phyloP scores from a whole-genome alignment of 768 basidiomycete species.

The Albatrellus ellisii region DNA sequence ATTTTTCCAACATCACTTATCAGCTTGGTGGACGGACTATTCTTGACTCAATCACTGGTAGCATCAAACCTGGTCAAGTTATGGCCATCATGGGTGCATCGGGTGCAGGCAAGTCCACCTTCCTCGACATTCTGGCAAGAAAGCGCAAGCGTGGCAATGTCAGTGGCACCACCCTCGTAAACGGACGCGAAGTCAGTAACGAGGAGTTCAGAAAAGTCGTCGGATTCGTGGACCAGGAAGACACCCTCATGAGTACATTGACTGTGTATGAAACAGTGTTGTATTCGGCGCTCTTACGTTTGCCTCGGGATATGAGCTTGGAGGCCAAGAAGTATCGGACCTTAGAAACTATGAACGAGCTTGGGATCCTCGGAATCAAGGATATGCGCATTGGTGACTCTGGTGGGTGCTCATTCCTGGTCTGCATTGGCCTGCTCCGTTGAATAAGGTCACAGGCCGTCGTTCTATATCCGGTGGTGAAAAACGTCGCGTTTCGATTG shows the following conservation, averaged over 20 bases:
- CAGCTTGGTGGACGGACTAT: slow-evolving; percentile 52
- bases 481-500: slow-evolving; percentile 92
- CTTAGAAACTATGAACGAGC: slow-evolving; percentile 89
- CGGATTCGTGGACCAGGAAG: slow-evolving; percentile 98
- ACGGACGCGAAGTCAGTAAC: slow-evolving; percentile 67
- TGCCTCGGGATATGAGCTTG: slow-evolving; percentile 90
- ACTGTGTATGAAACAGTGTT: slow-evolving; percentile 97
- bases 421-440: neutral
- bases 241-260: slow-evolving; percentile 91
- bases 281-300: slow-evolving; percentile 79
- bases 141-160: slow-evolving; percentile 78
- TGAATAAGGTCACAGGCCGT: slow-evolving; percentile 34
- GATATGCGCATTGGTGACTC: slow-evolving; percentile 82
- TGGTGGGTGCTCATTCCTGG: slow-evolving; percentile 32
- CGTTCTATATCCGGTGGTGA: slow-evolving; percentile 96
- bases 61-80: slow-evolving; percentile 78
- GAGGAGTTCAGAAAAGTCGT: slow-evolving; percentile 72
- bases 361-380: slow-evolving; percentile 87
- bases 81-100: slow-evolving; percentile 97
- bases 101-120: slow-evolving; percentile 91
- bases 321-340: slow-evolving; percentile 94
- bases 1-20: slow-evolving; percentile 81
- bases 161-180: slow-evolving; percentile 65
- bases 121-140: slow-evolving; percentile 90
- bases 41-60: slow-evolving; percentile 71